Evolutionary conservation across 371 early-diverging fungal genomes (phyloP).

Genomic region (Apophysomyces variabilis): DNA sequence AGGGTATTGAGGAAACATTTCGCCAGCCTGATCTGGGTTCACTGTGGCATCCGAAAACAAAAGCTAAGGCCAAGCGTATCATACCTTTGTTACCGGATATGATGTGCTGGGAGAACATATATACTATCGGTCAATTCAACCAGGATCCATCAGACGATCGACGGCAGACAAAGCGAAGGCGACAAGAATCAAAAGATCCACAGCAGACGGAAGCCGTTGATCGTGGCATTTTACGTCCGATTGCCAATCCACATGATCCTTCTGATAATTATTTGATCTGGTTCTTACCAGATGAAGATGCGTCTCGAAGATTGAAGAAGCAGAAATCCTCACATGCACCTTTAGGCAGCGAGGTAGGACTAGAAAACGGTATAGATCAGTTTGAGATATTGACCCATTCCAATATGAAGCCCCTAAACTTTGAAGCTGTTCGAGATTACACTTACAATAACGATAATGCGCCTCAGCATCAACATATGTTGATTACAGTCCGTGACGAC

Average conservation of each 20-base stretch:
- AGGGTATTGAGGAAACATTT: slow-evolving; percentile 76
- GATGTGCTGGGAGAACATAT: slow-evolving; percentile 66
- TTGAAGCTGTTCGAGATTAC: slow-evolving; percentile 48
- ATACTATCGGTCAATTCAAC: slow-evolving; percentile 74
- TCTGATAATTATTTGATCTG: slow-evolving; percentile 52
- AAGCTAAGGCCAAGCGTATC: slow-evolving; percentile 73
- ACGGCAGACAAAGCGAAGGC: slow-evolving; percentile 32
- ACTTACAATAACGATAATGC: slow-evolving; percentile 42
- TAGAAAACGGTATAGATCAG: slow-evolving; percentile 20
- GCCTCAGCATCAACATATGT: slow-evolving; percentile 30
- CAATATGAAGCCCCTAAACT: slow-evolving; percentile 31
- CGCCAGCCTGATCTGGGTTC: slow-evolving; percentile 52
- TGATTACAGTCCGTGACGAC: slow-evolving; percentile 36
- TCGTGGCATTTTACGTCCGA: slow-evolving; percentile 61
- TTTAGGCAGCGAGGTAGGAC: slow-evolving; percentile 18
- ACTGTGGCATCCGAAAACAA: slow-evolving; percentile 77
- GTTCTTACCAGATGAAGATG: slow-evolving; percentile 51
- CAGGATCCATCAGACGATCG: slow-evolving; percentile 69
- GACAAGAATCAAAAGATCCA: background rate
- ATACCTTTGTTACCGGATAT: slow-evolving; percentile 82
- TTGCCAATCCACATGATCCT: slow-evolving; percentile 60
- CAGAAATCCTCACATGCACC: slow-evolving; percentile 33
- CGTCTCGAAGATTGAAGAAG: slow-evolving; percentile 34
- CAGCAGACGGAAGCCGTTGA: slow-evolving; percentile 49
- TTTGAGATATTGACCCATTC: background rate